Base-by-base conservation (phyloP, 805 yeast species). In the Metschnikowia gruessii region DNA sequence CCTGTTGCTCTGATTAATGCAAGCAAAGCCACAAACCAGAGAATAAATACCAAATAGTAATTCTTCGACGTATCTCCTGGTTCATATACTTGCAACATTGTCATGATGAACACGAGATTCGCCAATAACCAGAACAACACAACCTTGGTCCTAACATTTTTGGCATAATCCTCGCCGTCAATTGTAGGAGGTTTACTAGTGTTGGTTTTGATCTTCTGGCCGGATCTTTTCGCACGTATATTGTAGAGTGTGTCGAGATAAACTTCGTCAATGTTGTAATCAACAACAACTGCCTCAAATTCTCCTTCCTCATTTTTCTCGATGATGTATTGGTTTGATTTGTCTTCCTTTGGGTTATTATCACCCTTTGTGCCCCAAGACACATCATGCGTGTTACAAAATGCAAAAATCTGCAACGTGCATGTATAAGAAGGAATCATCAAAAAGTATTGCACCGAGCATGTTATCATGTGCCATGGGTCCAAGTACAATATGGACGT, bases 341-440 rank as follows among this genome's bases (percentile, higher is more conserved):
- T 85, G 53, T 80, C 80, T 16, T 81, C 78, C 32, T 65, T 62
- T 38, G 81, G 85, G 50, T 79, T 80, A 53, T 84, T 86, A 50
- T 91, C 97, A 55, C 99, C 99, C 64, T 92, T 92, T 2, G 99
- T 92, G 68, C 99, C 99, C 99, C 99, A 92, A 0, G 97, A 87
- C 42, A 94, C 96, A 73, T 92, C 99, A 68, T 92, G 98, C 2
- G 97, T 92, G 65, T 92, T 92, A 72, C 99, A 92, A 68, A 92
- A 90, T 1, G 99, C 97, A 70, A 90, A 92, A 49, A 94, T 90
- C 68, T 92, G 97, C 47, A 92, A 72, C 2, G 96, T 84, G 69
- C 96, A 88, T 3, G 95, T 86, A 64, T 90, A 92, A 0, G 95
- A 84, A 21, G 99, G 98, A 43, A 92, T 75, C 75, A 94, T 77